Percentiles rank a stretch among this genome's conserved stretches.
Conservation (phyloP, 2,329 filamentous ascomycete genomes). For the Chrysoporthe puriensis region DNA sequence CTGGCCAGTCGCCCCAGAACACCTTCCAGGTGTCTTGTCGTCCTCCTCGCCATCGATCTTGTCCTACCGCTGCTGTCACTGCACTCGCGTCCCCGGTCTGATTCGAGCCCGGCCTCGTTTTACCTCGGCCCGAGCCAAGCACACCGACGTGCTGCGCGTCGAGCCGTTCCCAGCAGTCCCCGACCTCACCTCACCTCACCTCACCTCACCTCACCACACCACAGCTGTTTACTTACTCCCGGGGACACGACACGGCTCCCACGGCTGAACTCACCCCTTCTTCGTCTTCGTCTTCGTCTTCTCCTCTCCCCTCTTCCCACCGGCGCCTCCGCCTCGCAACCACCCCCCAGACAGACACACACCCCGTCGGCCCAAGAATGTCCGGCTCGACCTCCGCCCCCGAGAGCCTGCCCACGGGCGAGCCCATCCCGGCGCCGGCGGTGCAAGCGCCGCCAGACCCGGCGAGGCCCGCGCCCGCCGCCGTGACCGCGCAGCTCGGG, state of each 20-base stretch:
- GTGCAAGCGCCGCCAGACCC: conserved; percentile 24
- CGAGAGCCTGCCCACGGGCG: conserved; percentile 41
- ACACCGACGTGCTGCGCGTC: neutral
- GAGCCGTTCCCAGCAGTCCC: neutral
- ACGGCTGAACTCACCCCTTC: neutral
- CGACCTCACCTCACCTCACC: too few species aligned
- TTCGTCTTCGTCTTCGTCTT: neutral
- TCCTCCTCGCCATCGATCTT: neutral
- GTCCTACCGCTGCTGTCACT: neutral
- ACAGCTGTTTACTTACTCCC: too few species aligned
- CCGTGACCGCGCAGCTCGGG: conserved; percentile 29
- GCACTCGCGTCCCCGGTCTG: too few species aligned
- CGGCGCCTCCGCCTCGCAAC: neutral
- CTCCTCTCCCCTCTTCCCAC: neutral
- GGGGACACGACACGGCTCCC: too few species aligned
- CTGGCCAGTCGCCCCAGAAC: too few species aligned
- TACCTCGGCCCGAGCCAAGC: neutral
- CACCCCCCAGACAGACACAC: neutral
- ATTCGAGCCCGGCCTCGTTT: neutral
- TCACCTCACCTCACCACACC: too few species aligned
- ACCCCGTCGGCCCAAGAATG: conserved; percentile 10
- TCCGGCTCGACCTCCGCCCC: conserved; percentile 23
- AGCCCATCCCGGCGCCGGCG: conserved; percentile 38
- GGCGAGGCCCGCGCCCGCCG: conserved; percentile 31
- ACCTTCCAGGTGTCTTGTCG: neutral